These are phyloP conservation scores for Silene noctiflora DNA, from an alignment of 179 eudicot species.

Conservation along the genomic window DNA sequence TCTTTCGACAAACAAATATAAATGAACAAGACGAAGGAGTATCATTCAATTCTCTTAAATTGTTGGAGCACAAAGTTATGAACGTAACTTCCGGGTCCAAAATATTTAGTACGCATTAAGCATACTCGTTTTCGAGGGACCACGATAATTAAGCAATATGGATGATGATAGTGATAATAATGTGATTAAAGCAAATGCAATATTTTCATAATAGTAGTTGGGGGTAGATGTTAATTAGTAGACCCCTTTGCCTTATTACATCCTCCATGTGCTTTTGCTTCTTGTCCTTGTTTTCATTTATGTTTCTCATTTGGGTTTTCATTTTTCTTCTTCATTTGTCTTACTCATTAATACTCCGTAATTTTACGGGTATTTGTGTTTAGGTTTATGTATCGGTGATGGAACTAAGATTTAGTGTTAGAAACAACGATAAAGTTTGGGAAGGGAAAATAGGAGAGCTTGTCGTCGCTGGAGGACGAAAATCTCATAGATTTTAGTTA, in stretches of 20 bases:
- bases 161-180: background rate
- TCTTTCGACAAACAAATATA: no score
- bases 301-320: background rate
- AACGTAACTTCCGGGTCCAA: background rate
- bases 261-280: background rate
- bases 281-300: background rate
- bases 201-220: slow-evolving; percentile 8
- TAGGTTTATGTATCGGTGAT: no score
- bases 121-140: background rate
- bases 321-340: background rate
- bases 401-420: no score
- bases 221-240: background rate
- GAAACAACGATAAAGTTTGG: no score
- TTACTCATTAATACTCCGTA: background rate
- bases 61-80: background rate
- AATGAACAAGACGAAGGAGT: no score
- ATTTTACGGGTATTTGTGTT: background rate
- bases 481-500: no score
- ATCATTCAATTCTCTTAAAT: no score
- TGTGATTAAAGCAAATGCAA: slow-evolving; percentile 1
- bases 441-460: no score
- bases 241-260: background rate
- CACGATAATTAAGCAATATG: background rate
- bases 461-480: no score
- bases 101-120: background rate